These are phyloP conservation scores for Mrakia blollopis DNA, from an alignment of 768 basidiomycete genomes.

Conservation along the genomic window DNA sequence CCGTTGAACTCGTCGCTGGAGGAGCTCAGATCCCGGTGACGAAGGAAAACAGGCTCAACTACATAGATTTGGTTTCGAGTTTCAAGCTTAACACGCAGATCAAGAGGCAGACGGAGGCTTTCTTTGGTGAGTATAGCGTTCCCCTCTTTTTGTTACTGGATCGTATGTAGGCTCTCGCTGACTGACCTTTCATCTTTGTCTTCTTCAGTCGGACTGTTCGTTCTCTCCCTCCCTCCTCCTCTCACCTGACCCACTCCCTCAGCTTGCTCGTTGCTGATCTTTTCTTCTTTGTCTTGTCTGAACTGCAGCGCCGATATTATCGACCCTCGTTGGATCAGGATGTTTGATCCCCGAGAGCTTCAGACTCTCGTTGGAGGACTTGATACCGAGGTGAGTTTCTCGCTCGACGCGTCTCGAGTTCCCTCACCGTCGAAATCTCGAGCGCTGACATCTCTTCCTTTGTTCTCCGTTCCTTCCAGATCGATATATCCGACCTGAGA, in stretches of 20 bases:
- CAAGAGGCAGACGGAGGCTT: slow-evolving; percentile 56
- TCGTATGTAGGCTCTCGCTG: not conserved
- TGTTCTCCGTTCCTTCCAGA: slow-evolving; percentile 27
- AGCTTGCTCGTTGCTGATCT: too few species aligned
- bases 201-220: not conserved
- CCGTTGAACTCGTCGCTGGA: slow-evolving; percentile 71
- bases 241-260: too few species aligned
- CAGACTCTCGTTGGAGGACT: slow-evolving; percentile 87
- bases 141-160: not conserved
- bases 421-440: not conserved
- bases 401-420: not conserved
- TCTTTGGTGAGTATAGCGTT: slow-evolving; percentile 54
- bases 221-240: not conserved
- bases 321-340: slow-evolving; percentile 85
- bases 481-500: slow-evolving; percentile 64
- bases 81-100: slow-evolving; percentile 61
- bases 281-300: not conserved
- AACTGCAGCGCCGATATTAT: slow-evolving; percentile 62
- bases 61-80: slow-evolving; percentile 83
- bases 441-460: not conserved
- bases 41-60: slow-evolving; percentile 77
- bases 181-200: not conserved
- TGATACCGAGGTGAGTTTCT: slow-evolving; percentile 45
- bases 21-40: slow-evolving; percentile 81
- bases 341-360: slow-evolving; percentile 97